These are phyloP conservation scores for Syncephalastrum contaminatum DNA, from an alignment of 371 early-diverging fungal genomes.

Conservation along the genomic window DNA sequence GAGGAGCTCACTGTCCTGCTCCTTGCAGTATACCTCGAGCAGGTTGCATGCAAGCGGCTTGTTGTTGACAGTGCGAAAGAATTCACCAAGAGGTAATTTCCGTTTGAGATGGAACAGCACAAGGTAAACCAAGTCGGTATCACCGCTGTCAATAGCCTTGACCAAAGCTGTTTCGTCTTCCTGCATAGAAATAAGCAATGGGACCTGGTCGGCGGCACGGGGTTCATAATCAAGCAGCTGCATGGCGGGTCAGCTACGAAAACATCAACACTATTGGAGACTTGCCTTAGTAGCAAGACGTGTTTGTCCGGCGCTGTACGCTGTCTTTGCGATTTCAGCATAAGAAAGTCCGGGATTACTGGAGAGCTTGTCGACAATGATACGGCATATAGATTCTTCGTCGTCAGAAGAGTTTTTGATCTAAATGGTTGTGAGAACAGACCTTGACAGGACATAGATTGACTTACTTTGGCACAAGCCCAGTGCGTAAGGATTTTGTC, in stretches of 20 bases:
- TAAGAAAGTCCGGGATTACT: conserved; percentile 78
- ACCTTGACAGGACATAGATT: background rate
- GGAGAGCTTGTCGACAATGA: conserved; percentile 77
- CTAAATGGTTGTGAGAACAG: conserved; percentile 20
- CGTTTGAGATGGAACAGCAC: conserved; percentile 87
- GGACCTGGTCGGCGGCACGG: conserved; percentile 92
- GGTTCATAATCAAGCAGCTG: conserved; percentile 89
- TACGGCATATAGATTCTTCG: conserved; percentile 79
- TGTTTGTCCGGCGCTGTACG: conserved; percentile 83
- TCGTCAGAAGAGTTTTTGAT: conserved; percentile 83
- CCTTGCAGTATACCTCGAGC: conserved; percentile 79
- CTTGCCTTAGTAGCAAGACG: conserved; percentile 82
- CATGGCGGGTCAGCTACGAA: background rate
- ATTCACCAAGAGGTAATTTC: conserved; percentile 81
- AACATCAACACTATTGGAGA: background rate
- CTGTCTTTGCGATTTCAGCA: conserved; percentile 92
- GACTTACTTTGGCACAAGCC: conserved; percentile 87
- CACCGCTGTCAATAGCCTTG: conserved; percentile 93
- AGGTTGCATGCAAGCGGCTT: conserved; percentile 81
- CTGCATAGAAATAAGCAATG: conserved; percentile 89
- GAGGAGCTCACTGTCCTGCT: conserved; percentile 75
- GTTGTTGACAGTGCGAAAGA: conserved; percentile 83
- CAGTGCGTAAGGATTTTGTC: conserved; percentile 90
- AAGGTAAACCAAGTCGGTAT: conserved; percentile 92
- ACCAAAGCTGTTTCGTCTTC: conserved; percentile 85